Percentiles rank a stretch among this genome's conserved stretches.
phyloP scores from a whole-genome alignment of 1,139 yeast genomes.

The Candida glucosophila region DNA sequence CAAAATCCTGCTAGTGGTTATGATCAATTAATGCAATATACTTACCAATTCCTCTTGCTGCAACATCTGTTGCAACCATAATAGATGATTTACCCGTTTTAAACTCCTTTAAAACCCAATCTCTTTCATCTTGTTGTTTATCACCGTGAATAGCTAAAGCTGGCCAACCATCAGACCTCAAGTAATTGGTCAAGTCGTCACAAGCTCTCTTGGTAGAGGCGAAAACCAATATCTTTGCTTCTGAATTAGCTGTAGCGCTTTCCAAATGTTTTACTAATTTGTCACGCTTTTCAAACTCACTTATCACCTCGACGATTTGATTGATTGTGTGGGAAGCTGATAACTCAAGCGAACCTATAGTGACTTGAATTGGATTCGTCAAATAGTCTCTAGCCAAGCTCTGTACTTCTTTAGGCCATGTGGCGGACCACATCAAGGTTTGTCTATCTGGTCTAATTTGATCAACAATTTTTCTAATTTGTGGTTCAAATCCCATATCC shows the following conservation, averaged over 20 bases:
- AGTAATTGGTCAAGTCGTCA: slow-evolving; percentile 85
- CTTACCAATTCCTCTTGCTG: slow-evolving; percentile 99
- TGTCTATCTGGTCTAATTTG: slow-evolving; percentile 97
- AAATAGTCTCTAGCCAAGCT: slow-evolving; percentile 85
- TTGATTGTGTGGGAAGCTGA: slow-evolving; percentile 95
- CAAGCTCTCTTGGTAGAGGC: slow-evolving; percentile 96
- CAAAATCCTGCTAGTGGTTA: too few species aligned
- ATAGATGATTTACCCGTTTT: slow-evolving; percentile 87
- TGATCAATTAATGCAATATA: too few species aligned
- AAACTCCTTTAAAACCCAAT: slow-evolving; percentile 94
- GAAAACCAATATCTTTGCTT: slow-evolving; percentile 75
- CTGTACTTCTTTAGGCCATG: slow-evolving; percentile 99
- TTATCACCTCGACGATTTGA: slow-evolving; percentile 84
- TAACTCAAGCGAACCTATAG: slow-evolving; percentile 89
- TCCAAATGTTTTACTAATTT: slow-evolving; percentile 79
- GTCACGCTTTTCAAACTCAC: slow-evolving; percentile 91
- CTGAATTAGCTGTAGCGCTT: slow-evolving; percentile 68
- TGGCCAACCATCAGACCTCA: slow-evolving; percentile 98
- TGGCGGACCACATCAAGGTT: slow-evolving; percentile 99
- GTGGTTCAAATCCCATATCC: slow-evolving; percentile 98
- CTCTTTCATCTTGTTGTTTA: slow-evolving; percentile 95
- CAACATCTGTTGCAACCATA: slow-evolving; percentile 99
- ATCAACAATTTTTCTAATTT: slow-evolving; percentile 88
- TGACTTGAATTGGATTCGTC: slow-evolving; percentile 91
- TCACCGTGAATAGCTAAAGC: slow-evolving; percentile 99